Conservation (phyloP, 2,329 filamentous ascomycete species). For the Trichoderma gracile region DNA sequence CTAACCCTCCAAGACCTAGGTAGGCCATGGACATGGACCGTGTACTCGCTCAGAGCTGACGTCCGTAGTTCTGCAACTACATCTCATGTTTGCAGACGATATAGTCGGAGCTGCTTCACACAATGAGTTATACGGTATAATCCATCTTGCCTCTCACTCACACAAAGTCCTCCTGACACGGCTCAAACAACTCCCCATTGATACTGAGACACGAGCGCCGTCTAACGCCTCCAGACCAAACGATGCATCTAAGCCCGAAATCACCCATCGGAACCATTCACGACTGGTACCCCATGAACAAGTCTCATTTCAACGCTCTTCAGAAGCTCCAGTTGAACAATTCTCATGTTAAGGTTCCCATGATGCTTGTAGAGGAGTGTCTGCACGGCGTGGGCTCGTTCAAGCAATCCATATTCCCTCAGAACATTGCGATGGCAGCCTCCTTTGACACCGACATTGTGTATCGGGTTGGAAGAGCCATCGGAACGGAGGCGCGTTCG, state of each 20-base stretch:
- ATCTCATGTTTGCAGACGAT: conserved; percentile 25
- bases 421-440: conserved; percentile 23
- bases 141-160: neutral
- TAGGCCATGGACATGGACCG: neutral
- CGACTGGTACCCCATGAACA: conserved; percentile 26
- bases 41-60: neutral
- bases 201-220: conserved; percentile 39
- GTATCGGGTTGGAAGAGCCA: conserved; percentile 21
- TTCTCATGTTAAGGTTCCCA: conserved; percentile 17
- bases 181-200: conserved; percentile 42
- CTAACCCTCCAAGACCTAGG: conserved; percentile 19
- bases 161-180: conserved; percentile 35
- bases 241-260: conserved; percentile 23
- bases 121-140: conserved; percentile 22
- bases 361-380: conserved; percentile 25
- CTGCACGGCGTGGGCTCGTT: conserved; percentile 17
- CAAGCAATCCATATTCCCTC: conserved; percentile 23
- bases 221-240: conserved; percentile 3
- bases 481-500: conserved; percentile 18
- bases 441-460: conserved; percentile 22
- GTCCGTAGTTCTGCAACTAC: conserved; percentile 15
- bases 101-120: conserved; percentile 22
- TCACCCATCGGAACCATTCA: conserved; percentile 22
- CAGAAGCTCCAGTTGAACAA: conserved; percentile 24
- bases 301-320: conserved; percentile 9